These are phyloP conservation scores for Spongispora temasekensis DNA, from an alignment of 1,284 basidiomycete genomes.

Conservation along the genomic window DNA sequence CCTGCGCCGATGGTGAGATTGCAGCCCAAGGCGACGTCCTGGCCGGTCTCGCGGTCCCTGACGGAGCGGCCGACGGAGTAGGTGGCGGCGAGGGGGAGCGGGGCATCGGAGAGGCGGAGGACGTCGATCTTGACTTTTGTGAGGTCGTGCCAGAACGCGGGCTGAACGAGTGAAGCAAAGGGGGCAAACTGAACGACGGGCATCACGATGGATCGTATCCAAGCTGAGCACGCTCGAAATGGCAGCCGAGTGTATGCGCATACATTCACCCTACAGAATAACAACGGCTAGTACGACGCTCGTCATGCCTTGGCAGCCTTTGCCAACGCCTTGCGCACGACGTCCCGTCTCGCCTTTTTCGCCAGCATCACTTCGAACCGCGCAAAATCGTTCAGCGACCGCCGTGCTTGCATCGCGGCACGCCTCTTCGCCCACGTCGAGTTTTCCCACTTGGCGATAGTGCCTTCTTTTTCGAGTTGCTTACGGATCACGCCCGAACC, in stretches of 20 bases:
- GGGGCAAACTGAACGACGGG: slow-evolving; percentile 84
- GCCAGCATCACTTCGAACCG: slow-evolving; percentile 78
- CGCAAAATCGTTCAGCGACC: slow-evolving; percentile 88
- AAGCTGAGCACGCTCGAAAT: slow-evolving; percentile 10
- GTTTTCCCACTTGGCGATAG: slow-evolving; percentile 79
- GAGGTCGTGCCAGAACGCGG: slow-evolving; percentile 92
- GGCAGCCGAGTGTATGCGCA: slow-evolving; percentile 5
- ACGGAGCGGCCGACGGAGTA: slow-evolving; percentile 76
- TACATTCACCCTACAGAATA: not conserved
- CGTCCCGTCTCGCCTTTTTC: slow-evolving; percentile 76
- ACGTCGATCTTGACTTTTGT: slow-evolving; percentile 85
- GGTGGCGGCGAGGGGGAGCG: slow-evolving; percentile 63
- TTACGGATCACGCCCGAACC: slow-evolving; percentile 85
- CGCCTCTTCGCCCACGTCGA: slow-evolving; percentile 93
- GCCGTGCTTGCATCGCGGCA: slow-evolving; percentile 74
- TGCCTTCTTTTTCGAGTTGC: slow-evolving; percentile 81
- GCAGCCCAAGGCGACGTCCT: slow-evolving; percentile 61
- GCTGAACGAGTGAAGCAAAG: slow-evolving; percentile 84
- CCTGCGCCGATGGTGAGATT: slow-evolving; percentile 61
- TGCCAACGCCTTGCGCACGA: slow-evolving; percentile 63
- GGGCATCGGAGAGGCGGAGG: slow-evolving; percentile 79
- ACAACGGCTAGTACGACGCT: not conserved
- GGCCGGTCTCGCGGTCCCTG: slow-evolving; percentile 72
- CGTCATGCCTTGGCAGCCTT: slow-evolving; percentile 44
- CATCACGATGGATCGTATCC: slow-evolving; percentile 33